A percentile compares a stretch with the other conserved stretches of the same genome.
These are phyloP conservation scores for Aspergillus taichungensis DNA, from an alignment of 495 filamentous ascomycete genomes.

Conservation along the genomic window DNA sequence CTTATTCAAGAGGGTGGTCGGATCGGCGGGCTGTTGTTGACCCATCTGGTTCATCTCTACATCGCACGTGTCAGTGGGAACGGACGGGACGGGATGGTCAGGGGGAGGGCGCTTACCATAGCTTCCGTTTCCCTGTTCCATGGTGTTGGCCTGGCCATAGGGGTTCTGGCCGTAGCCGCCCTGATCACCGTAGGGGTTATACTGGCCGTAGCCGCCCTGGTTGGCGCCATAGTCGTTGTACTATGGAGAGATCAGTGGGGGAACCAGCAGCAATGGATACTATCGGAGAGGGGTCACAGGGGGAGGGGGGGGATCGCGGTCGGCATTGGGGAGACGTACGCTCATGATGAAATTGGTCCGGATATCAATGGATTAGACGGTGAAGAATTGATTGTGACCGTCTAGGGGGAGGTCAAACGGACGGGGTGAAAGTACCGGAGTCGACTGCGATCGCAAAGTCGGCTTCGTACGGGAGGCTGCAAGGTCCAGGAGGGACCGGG, in stretches of 20 bases:
- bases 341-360: conserved; percentile 18
- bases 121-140: conserved; percentile 28
- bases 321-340: conserved; percentile 17
- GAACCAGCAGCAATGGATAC: neutral
- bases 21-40: conserved; percentile 41
- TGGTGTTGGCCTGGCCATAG: conserved; percentile 34
- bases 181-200: conserved; percentile 49
- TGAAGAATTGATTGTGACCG: neutral
- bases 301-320: neutral
- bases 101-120: conserved; percentile 29
- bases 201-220: conserved; percentile 49
- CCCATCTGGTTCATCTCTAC: conserved; percentile 59
- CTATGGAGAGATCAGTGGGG: conserved; percentile 9
- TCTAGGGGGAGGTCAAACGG: neutral
- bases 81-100: conserved; percentile 4
- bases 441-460: neutral
- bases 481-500: no score
- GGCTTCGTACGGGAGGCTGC: no score
- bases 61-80: conserved; percentile 18
- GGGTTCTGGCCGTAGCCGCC: conserved; percentile 38
- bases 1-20: conserved; percentile 73
- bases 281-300: conserved; percentile 3
- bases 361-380: neutral
- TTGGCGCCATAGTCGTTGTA: conserved; percentile 27
- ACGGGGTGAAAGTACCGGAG: conserved; percentile 2